A percentile compares a stretch with the other conserved stretches of the same genome.
These are phyloP conservation scores for Fraxinus cuspidata DNA, from an alignment of 257 asterid genomes.

Conservation along the genomic window DNA sequence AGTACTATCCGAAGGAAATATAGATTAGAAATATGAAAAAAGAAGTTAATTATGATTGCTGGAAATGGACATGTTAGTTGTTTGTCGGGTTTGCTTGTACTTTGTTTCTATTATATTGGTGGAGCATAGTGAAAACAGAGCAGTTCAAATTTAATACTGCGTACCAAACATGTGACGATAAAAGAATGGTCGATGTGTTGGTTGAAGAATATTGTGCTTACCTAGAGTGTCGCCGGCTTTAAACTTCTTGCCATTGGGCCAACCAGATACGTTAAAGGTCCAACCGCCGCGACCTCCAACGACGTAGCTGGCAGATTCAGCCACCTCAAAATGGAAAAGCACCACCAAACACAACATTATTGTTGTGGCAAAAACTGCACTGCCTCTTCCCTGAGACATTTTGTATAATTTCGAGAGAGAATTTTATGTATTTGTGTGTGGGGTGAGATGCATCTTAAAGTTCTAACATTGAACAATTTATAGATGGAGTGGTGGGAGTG, in stretches of 20 bases:
- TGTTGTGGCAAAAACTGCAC: slow-evolving; percentile 28
- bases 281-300: slow-evolving; percentile 57
- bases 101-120: too few relatives aligned
- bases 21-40: too few relatives aligned
- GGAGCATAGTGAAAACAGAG: too few relatives aligned
- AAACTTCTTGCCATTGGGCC: slow-evolving; percentile 57
- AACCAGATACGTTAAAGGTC: slow-evolving; percentile 43
- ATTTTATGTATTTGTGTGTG: not conserved
- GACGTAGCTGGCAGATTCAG: slow-evolving; percentile 37
- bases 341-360: slow-evolving; percentile 28
- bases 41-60: too few relatives aligned
- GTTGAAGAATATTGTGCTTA: slow-evolving; percentile 15
- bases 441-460: not conserved
- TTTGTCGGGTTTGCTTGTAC: too few relatives aligned
- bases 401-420: not conserved
- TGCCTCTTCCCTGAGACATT: slow-evolving; percentile 43
- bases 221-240: slow-evolving; percentile 60
- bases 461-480: not conserved
- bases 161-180: not conserved
- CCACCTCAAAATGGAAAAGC: slow-evolving; percentile 25
- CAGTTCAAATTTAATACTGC: not conserved
- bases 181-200: not conserved
- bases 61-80: too few relatives aligned
- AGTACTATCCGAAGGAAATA: too few relatives aligned
- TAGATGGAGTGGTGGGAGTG: not conserved